These are phyloP conservation scores for Strigomonas culicis DNA, from an alignment of 208 protist genomes.

Conservation along the genomic window DNA sequence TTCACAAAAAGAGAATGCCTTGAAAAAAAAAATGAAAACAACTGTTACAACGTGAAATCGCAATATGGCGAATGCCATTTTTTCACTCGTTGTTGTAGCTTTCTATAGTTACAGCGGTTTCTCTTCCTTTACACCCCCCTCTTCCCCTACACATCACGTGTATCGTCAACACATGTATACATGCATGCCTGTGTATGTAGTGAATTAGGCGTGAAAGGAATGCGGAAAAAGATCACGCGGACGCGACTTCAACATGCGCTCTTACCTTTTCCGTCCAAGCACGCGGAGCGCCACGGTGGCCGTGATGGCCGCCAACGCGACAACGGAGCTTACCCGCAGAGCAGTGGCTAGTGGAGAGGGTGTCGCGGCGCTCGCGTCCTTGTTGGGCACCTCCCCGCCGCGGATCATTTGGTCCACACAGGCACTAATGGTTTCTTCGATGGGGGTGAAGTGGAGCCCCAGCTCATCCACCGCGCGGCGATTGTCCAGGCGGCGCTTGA, in stretches of 20 bases:
- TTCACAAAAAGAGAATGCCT: too few relatives aligned
- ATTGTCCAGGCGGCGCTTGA: conserved; percentile 70
- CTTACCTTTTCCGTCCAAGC: conserved; percentile 15
- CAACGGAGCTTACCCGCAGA: conserved; percentile 12
- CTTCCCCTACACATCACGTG: too few relatives aligned
- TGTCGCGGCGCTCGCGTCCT: conserved; percentile 13
- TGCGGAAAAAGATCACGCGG: neutral
- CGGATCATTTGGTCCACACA: conserved; percentile 71
- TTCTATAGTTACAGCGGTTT: too few relatives aligned
- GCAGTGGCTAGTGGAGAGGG: conserved; percentile 2
- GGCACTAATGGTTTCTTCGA: conserved; percentile 65
- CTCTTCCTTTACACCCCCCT: too few relatives aligned
- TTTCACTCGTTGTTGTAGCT: too few relatives aligned
- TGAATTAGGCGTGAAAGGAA: neutral
- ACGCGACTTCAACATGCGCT: neutral
- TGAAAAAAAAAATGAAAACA: too few relatives aligned
- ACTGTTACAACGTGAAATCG: too few relatives aligned
- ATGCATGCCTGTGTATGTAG: too few relatives aligned
- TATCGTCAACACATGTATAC: too few relatives aligned
- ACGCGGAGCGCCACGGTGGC: conserved; percentile 16
- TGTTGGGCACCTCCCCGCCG: conserved; percentile 32
- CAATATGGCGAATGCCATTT: too few relatives aligned
- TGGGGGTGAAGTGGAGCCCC: conserved; percentile 67
- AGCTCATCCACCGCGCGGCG: conserved; percentile 47
- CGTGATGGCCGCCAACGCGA: conserved; percentile 16